Conservation (phyloP, 1,284 basidiomycete genomes). For the Microbotryomycetes sp. region DNA sequence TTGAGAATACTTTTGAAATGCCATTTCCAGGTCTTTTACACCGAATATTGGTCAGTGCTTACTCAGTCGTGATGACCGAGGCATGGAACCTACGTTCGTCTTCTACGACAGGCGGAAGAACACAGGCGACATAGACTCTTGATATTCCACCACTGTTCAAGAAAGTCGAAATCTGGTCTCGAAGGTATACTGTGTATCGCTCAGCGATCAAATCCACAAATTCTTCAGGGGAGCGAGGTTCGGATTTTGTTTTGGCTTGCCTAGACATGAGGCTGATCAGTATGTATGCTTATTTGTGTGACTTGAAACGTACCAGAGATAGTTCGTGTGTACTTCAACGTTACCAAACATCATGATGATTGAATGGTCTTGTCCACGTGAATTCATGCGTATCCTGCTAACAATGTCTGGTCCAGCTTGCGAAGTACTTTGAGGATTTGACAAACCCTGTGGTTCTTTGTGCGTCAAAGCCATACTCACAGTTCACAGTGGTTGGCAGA, state of each 20-base stretch:
- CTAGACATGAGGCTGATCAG: slow-evolving; percentile 7
- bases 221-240: not conserved
- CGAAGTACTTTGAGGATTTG: slow-evolving; percentile 8
- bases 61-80: too few relatives aligned
- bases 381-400: not conserved
- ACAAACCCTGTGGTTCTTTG: slow-evolving; percentile 27
- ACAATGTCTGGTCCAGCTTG: slow-evolving; percentile 3
- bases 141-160: not conserved
- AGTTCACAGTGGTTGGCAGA: not conserved
- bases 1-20: too few relatives aligned
- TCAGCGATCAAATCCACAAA: not conserved
- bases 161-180: not conserved
- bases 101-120: slow-evolving; percentile 18
- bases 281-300: not conserved
- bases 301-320: slow-evolving; percentile 5
- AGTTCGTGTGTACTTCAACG: slow-evolving; percentile 20
- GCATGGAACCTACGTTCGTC: slow-evolving; percentile 12
- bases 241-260: slow-evolving; percentile 2
- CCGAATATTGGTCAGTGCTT: too few relatives aligned
- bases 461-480: too few relatives aligned
- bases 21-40: too few relatives aligned
- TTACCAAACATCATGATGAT: slow-evolving; percentile 14
- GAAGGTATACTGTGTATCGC: slow-evolving; percentile 9
- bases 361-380: not conserved
- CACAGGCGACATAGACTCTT: slow-evolving; percentile 12